These are phyloP conservation scores for Gryganskiella cystojenkinii DNA, from an alignment of 192 early-diverging fungal genomes.

Conservation along the genomic window DNA sequence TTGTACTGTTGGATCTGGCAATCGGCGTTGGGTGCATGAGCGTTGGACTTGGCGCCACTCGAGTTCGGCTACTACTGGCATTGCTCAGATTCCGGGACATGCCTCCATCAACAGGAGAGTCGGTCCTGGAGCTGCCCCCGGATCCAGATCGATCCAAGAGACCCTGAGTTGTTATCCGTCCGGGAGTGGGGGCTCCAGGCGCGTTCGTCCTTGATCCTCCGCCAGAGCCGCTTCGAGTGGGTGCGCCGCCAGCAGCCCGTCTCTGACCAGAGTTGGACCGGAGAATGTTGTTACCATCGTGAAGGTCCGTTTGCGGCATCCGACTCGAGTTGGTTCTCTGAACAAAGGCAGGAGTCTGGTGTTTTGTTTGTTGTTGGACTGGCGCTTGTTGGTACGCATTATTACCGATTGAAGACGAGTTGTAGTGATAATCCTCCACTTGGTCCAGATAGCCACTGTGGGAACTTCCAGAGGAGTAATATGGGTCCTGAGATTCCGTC, in stretches of 20 bases:
- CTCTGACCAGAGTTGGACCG: constrained; percentile 33
- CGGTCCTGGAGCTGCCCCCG: constrained; percentile 5
- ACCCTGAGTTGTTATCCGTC: constrained; percentile 26
- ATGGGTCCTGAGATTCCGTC: constrained; percentile 28
- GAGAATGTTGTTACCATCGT: constrained; percentile 28
- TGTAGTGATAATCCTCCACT: constrained; percentile 24
- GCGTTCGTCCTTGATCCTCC: too few relatives aligned
- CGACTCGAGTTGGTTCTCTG: constrained; percentile 30
- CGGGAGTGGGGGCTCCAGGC: too few relatives aligned
- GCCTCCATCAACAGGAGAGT: constrained; percentile 15
- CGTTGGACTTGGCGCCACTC: constrained; percentile 25
- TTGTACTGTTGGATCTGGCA: constrained; percentile 37
- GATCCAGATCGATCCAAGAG: constrained; percentile 23
- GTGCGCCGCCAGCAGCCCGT: background rate
- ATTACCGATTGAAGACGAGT: background rate
- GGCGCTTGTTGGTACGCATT: constrained; percentile 13
- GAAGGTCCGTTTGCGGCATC: constrained; percentile 27
- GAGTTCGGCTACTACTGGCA: constrained; percentile 21
- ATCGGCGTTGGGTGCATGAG: constrained; percentile 37
- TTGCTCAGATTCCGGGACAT: constrained; percentile 17
- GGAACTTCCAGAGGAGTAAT: constrained; percentile 47
- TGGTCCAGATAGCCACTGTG: constrained; percentile 39
- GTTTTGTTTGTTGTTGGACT: constrained; percentile 16
- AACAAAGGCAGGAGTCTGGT: constrained; percentile 17
- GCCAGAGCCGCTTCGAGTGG: background rate